Evolutionary conservation across 1,284 basidiomycete genomes (phyloP), one percentile per base, ranked within the genome.

Genomic region (Irpex sp.): DNA sequence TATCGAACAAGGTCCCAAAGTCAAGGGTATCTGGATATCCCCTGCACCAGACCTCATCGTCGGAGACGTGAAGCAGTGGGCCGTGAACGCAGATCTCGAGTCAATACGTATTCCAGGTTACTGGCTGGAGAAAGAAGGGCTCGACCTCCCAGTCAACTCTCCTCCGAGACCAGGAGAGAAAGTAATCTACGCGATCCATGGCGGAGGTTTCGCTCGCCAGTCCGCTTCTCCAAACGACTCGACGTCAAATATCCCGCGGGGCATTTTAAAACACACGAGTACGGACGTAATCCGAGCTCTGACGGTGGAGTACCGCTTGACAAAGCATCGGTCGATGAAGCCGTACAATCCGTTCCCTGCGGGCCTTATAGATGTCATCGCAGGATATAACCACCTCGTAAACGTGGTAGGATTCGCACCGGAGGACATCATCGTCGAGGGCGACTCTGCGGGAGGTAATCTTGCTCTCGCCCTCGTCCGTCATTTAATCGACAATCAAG

Each of bases 401-500:
- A 64, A 70, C 15, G 67, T 68, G 0, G 70, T 78, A 38, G 75
- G 76, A 0, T 78, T 82, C 62, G 63, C 68, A 4, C 76, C 79
- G 13, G 66, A 72, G 7, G 78, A 85, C 68, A 79, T 88, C 63
- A 70, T 82, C 31, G 49, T 87, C 17, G 75, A 74, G 2, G 86
- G 85, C 11, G 85, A 87, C 70, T 82, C 80, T 8, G 85, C 85
- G 0, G 85, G 85, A 1, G 83, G 79, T 0, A 82, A 84, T 67
- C 73, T 85, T 13, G 80, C 78, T 0, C 68, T 84, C 5, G 81
- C 79, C 2, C 66, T 77, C n/a, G 66, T 66, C 4, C 73, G 72
- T 4, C 76, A 76, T 64, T 69, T 77, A 40, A 66, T 68, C 40
- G 64, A 66, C 40, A 59, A 65, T 48, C n/a, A 21, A 34, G 34